phyloP scores from a whole-genome alignment of 106 monocot species.

The Dioscorea dumetorum region DNA sequence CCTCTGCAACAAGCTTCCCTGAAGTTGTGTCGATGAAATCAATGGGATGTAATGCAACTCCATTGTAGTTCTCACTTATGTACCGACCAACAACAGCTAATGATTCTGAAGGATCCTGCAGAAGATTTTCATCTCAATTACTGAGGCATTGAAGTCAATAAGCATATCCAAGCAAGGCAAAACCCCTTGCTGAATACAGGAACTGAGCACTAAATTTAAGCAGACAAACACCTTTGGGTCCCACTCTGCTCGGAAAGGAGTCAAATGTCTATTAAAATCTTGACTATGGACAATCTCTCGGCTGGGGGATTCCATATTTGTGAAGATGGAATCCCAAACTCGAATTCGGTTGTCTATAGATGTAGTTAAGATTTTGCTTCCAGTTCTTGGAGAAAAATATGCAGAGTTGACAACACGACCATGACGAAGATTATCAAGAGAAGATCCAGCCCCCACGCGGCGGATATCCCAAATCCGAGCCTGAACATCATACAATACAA shows the following conservation, averaged over 20 bases:
- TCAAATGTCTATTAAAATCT: slow-evolving; percentile 89
- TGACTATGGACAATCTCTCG: slow-evolving; percentile 95
- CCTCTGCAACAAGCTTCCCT: slow-evolving; percentile 79
- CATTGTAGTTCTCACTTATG: slow-evolving; percentile 92
- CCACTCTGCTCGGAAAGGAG: slow-evolving; percentile 94
- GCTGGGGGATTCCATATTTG: slow-evolving; percentile 59
- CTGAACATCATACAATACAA: slow-evolving; percentile 15
- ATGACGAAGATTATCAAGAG: slow-evolving; percentile 65
- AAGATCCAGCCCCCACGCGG: slow-evolving; percentile 38
- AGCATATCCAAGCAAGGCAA: not conserved
- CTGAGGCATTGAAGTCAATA: not conserved
- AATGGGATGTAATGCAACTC: slow-evolving; percentile 86
- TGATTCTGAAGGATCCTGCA: slow-evolving; percentile 77
- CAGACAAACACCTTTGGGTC: slow-evolving; percentile 75
- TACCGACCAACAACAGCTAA: slow-evolving; percentile 89
- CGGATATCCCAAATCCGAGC: slow-evolving; percentile 92
- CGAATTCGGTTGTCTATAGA: slow-evolving; percentile 86
- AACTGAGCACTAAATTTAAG: no score
- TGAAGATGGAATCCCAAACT: slow-evolving; percentile 94
- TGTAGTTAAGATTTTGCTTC: slow-evolving; percentile 83
- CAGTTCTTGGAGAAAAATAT: slow-evolving; percentile 72
- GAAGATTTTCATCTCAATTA: slow-evolving; percentile 4
- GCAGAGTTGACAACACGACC: slow-evolving; percentile 83
- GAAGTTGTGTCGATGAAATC: slow-evolving; percentile 83
- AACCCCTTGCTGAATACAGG: no score